phyloP scores from a whole-genome alignment of 1,139 yeast species.

The Zygosaccharomyces pseudobailii region DNA sequence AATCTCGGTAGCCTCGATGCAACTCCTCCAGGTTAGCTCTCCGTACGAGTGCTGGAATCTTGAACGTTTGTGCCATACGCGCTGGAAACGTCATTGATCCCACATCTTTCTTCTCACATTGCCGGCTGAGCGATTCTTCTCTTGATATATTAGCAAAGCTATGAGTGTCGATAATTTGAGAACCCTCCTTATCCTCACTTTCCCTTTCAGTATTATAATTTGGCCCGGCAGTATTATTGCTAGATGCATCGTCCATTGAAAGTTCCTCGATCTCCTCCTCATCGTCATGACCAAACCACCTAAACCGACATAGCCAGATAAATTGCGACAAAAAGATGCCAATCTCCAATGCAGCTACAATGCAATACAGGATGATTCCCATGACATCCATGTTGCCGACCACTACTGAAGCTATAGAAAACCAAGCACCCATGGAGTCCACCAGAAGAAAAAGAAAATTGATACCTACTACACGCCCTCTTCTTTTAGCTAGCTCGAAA shows the following conservation, averaged over 20 bases:
- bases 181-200: not conserved
- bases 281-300: slow-evolving; percentile 26
- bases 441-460: slow-evolving; percentile 74
- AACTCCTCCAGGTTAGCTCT: not conserved
- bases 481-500: slow-evolving; percentile 70
- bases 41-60: not conserved
- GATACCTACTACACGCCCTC: slow-evolving; percentile 83
- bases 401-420: slow-evolving; percentile 64
- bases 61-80: slow-evolving; percentile 5
- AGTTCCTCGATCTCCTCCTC: not conserved
- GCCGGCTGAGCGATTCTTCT: not conserved
- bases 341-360: slow-evolving; percentile 66
- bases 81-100: not conserved
- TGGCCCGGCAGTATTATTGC: not conserved
- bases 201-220: not conserved
- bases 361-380: slow-evolving; percentile 70
- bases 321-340: slow-evolving; percentile 71
- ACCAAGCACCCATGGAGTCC: slow-evolving; percentile 77
- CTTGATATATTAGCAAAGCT: not conserved
- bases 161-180: not conserved
- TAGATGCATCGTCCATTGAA: not conserved
- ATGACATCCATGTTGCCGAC: slow-evolving; percentile 63
- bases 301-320: slow-evolving; percentile 64
- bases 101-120: not conserved
- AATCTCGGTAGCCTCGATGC: too few species aligned